Base-by-base conservation (phyloP, 2,329 filamentous ascomycete genomes). In the Aspergillus pseudonomiae region DNA sequence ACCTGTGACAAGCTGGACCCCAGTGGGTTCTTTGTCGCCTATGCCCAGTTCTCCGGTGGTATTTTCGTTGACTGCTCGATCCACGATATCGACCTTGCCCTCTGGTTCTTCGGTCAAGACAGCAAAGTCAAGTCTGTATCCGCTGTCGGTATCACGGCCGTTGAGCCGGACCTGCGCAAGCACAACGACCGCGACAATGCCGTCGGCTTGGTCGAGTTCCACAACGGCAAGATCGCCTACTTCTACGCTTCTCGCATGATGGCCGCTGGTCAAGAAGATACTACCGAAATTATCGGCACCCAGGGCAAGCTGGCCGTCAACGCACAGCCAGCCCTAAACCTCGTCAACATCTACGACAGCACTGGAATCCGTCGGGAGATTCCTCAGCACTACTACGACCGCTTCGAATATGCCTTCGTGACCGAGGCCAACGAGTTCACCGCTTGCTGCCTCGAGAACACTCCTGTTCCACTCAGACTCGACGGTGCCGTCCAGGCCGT, bases 21-120 rank as follows among this genome's bases (percentile, higher is more conserved):
- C 0, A 82, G 82, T 0, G 88, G 88, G 53, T 91, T 90, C 81
- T 91, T 90, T 74, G 87, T 91, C 60, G 81, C 83, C 26, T 91
- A 91, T 75, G 87, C 89, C 14, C 80, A 87, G 68, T 88, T 85
- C 77, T 85, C 81, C 1, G 89, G 89, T 39, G 88, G 88, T 26
- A 89, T 91, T 73, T 91, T 91, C 69, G 89, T 91, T 62, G 89
- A 91, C 79, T 89, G 86, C 78, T 87, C 85, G 58, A 87, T 91
- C 71, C 89, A 91, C 79, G 89, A 91, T 69, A 91, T 91, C 68
- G 87, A 89, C 65, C 82, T 90, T 2, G 81, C 86, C 0, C 78
- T 89, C 2, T 89, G 87, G 86, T 89, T 86, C 79, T 88, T 89
- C 70, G 85, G 85, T 11, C 76, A 84, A 54, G 81, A 85, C 54